Evolutionary conservation across 1,284 basidiomycete genomes (phyloP).

Genomic region (Wallemia ichthyophaga): DNA sequence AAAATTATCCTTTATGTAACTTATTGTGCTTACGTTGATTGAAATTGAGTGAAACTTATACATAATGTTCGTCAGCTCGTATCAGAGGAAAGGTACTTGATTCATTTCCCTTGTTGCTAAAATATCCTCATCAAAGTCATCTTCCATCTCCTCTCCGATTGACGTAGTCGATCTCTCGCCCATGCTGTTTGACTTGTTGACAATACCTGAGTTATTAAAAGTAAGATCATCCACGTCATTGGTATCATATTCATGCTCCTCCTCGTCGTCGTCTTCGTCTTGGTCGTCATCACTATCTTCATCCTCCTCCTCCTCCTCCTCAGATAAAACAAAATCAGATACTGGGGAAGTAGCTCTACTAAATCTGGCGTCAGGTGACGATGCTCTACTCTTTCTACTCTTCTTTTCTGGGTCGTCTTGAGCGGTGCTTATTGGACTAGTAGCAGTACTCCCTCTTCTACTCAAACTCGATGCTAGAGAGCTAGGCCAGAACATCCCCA

Average conservation of each 20-base stretch:
- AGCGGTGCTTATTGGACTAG: conserved; percentile 18
- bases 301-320: conserved; percentile 13
- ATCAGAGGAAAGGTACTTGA: conserved; percentile 37
- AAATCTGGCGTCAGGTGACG: conserved; percentile 4
- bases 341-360: conserved; percentile 6
- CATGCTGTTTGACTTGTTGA: not conserved
- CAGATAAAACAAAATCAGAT: conserved; percentile 9
- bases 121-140: conserved; percentile 46
- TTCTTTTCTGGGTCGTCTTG: conserved; percentile 10
- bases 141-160: conserved; percentile 25
- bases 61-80: too few relatives aligned
- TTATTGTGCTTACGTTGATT: too few relatives aligned
- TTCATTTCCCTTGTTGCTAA: conserved; percentile 54
- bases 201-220: not conserved
- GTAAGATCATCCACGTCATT: not conserved
- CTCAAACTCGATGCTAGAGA: conserved; percentile 1
- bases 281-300: conserved; percentile 12
- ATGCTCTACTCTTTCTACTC: conserved; percentile 12
- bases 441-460: conserved; percentile 22
- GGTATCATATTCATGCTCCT: conserved; percentile 3
- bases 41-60: too few relatives aligned
- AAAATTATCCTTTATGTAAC: too few relatives aligned
- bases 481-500: conserved; percentile 4
- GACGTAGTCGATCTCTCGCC: not conserved
- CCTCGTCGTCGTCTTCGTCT: conserved; percentile 16